Evolutionary conservation across 495 filamentous ascomycete genomes (phyloP), one percentile per base, ranked within the genome.

Genomic region (Xylaria cubensis): DNA sequence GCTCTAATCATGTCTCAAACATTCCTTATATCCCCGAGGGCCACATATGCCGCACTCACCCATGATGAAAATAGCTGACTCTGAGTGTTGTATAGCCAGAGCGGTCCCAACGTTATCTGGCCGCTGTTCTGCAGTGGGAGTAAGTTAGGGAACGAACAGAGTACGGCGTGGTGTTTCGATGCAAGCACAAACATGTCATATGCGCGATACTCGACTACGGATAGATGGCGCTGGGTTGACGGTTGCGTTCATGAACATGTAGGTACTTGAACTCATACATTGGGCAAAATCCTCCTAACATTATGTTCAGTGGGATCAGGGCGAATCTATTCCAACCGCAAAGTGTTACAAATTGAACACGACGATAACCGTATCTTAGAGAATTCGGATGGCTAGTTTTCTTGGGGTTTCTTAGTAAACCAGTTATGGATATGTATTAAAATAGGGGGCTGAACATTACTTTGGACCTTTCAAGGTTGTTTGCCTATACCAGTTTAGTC

Each of bases 241-340:
- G 84, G 84, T 26, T 85, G 84, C 67, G 84, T 85, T 67, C 84
- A 84, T 51, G 84, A 85, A 73, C 84, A 85, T 59, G 83, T 84
- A 79, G 13, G 83, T 82, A 10, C 62, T 63, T 50, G 59, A 50
- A 72, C n/a, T 42, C 21, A 64, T 24, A 61, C 67, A 55, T 29
- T 39, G 29, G 41, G 12, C 61, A 74, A 9, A 58, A 73, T 63
- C 41, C 7, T 34, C 0, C 67, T 69, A 50, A 61, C n/a, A 12
- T 32, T 64, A 58, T 21, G 10, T 74, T 9, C 72, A 83, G 82
- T 84, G 82, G 82, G 82, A 84, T 44, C 72, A 77, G 48, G 77
- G 77, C 10, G 82, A 84, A 72, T 72, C 55, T 19, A 81, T 84
- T 64, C 82, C 82, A 19, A 80, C 76, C 26, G 74, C 65, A 24